phyloP scores from a whole-genome alignment of 129 eudicot species.

The Lactuca sativa region DNA sequence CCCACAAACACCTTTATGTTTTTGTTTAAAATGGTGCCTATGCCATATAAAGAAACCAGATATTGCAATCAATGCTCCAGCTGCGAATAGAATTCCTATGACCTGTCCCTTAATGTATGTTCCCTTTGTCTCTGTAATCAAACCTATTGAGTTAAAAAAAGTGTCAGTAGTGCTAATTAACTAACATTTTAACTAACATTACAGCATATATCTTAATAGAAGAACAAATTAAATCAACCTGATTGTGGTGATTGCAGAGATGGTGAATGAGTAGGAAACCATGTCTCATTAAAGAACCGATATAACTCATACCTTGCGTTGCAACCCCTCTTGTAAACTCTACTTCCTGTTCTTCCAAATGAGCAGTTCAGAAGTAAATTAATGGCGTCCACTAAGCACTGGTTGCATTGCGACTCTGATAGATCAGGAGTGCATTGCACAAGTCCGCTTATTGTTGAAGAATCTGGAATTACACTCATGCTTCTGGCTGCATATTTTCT shows the following conservation, averaged over 20 bases:
- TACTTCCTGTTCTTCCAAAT: background rate
- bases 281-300: slow-evolving; percentile 25
- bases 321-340: background rate
- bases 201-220: background rate
- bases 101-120: background rate
- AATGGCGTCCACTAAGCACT: slow-evolving; percentile 13
- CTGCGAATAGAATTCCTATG: background rate
- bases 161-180: background rate
- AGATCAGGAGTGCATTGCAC: slow-evolving; percentile 45
- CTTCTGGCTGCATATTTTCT: background rate
- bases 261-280: background rate
- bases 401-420: slow-evolving; percentile 20
- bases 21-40: background rate
- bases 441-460: slow-evolving; percentile 23
- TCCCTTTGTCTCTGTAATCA: background rate
- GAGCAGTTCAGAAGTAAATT: background rate
- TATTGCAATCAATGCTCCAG: background rate
- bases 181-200: background rate
- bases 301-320: background rate
- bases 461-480: background rate
- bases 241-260: slow-evolving; percentile 2
- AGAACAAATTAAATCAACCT: background rate
- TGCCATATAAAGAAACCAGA: slow-evolving; percentile 1
- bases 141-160: background rate
- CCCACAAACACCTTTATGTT: background rate